Evolutionary conservation across 2,329 filamentous ascomycete genomes (phyloP).

Genomic region (Fusarium hainanense): DNA sequence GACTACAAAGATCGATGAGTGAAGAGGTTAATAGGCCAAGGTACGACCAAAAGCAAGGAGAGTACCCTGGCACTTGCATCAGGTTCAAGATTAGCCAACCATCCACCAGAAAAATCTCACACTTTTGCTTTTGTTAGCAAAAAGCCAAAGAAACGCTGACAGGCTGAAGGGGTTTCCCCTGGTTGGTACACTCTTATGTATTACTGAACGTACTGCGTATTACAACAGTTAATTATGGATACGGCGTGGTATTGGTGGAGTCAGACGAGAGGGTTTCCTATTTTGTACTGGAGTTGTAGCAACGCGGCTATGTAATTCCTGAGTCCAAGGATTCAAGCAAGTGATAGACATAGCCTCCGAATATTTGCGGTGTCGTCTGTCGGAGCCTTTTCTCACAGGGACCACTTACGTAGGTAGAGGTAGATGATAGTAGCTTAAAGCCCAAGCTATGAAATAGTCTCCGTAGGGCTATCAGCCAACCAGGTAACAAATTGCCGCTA

Average conservation of each 20-base stretch:
- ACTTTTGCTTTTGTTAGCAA: not conserved
- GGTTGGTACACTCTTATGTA: not conserved
- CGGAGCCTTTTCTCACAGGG: not conserved
- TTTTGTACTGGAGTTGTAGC: constrained; percentile 8
- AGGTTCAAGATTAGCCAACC: not conserved
- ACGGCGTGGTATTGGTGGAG: constrained; percentile 4
- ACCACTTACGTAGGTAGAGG: not conserved
- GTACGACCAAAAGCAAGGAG: constrained; percentile 1
- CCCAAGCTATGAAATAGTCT: not conserved
- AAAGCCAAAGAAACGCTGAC: not conserved
- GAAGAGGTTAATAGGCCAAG: not conserved
- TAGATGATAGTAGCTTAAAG: not conserved
- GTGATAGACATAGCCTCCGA: not conserved
- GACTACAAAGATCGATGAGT: not conserved
- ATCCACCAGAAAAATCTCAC: not conserved
- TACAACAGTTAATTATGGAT: not conserved
- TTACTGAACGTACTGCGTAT: not conserved
- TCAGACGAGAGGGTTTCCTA: constrained; percentile 11
- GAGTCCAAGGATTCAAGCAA: not conserved
- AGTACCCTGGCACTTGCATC: not conserved
- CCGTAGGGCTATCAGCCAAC: not conserved
- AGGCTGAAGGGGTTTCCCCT: not conserved
- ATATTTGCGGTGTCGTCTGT: not conserved
- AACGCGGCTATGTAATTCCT: not conserved
- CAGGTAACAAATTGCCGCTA: not conserved